Evolutionary conservation across 768 basidiomycete genomes (phyloP), one percentile per base, ranked within the genome.

Genomic region (Cystobasidium tubakii): DNA sequence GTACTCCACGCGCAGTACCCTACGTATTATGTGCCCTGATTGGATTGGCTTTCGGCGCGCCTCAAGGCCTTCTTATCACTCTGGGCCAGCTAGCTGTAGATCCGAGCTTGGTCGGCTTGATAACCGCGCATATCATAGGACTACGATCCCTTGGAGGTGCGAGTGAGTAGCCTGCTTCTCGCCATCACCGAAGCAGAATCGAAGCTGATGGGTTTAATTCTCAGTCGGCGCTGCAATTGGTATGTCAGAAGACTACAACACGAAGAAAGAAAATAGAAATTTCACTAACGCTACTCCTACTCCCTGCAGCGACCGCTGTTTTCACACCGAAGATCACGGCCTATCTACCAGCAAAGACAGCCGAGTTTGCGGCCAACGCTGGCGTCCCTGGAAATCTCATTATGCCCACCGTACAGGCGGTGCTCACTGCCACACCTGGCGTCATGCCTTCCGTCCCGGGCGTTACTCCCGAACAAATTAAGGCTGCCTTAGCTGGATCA

Each of bases 1-100:
- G 69, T 17, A 36, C 25, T n/a, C 46, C 50, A 1, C 31, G 23
- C 33, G 29, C 34, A 9, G 29, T 34, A 57, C 46, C 69, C 7
- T 57, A 25, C 36, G 53, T 57, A 53, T 21, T 36, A 15, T 71
- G 53, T 57, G 46, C 69, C 7, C 69, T 54, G 10, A 42, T 57
- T 33, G 54, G 50, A 15, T 19, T 55, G 29, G 50, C 44, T 54
- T 57, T 71, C n/a, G 69, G 69, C 12, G 46, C 69, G 17, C 69
- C 69, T 15, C 53, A 54, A n/a, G 69, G 46, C 19, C 53, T 71
- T n/a, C 44, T 71, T 23, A 50, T 71, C 19, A 54, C 69, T 10
- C 33, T 43, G 17, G 69, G 46, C 17, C 69, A 71, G 39, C 34
- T 71, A 1, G 69, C 69, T 27, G 69, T 71, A 43, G 69, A 71